Evolutionary conservation across 2,329 filamentous ascomycete genomes (phyloP), one percentile per base, ranked within the genome.

Genomic region (Stagonosporopsis chrysanthemi): DNA sequence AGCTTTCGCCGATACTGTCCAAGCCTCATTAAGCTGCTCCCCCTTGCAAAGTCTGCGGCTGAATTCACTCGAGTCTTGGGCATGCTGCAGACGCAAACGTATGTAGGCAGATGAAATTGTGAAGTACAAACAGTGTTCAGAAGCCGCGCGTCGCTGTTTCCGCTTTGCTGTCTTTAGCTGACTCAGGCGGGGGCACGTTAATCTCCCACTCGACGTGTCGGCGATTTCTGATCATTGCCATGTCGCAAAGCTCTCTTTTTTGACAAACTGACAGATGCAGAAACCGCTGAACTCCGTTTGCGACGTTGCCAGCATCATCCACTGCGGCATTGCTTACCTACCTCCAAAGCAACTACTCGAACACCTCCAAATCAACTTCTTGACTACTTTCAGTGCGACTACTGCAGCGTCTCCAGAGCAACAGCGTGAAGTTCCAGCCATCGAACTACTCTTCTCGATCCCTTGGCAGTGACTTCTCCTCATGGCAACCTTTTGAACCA

Each of bases 141-240:
- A 31, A 29, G 46, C 46, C 53, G 47, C 53, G 53, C 53, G 53
- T 56, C 53, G 26, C n/a, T 8, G 17, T 23, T 8, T 49, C 24
- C 33, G n/a, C 31, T 39, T 29, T 50, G 12, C 46, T 36, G 22
- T 36, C 28, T 49, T 39, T 39, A 22, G n/a, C 29, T 46, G 36
- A 56, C 35, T 46, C 47, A 14, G 31, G 24, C 19, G 15, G 31
- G 3, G 31, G 14, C 12, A 33, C 23, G 36, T 42, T 33, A 46
- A 41, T 33, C 28, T 41, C 22, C 40, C 46, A 42, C 52, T 23
- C 33, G 15, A 28, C n/a, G 35, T 31, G 19, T 29, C 38, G 28
- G 28, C 35, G 5, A 4, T 33, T 2, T 15, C n/a, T 23, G 22
- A 24, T 33, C 28, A 8, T 40, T 28, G n/a, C 40, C n/a, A 29